These are phyloP conservation scores for Mycena amicta DNA, from an alignment of 768 basidiomycete species.

Conservation along the genomic window DNA sequence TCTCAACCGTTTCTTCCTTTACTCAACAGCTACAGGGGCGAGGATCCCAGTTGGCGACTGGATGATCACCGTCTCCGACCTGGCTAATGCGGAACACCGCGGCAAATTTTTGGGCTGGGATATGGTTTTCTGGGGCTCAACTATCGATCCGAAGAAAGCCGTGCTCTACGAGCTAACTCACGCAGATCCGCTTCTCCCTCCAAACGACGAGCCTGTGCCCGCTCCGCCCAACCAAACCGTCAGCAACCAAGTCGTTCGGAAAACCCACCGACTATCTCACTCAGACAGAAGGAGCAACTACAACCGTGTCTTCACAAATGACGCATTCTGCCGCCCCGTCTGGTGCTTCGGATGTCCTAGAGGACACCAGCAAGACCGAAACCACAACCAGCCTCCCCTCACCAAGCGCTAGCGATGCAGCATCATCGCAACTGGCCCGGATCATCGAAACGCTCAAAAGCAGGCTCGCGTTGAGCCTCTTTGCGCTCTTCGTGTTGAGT, in stretches of 20 bases:
- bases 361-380: background rate
- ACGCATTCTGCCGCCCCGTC: slow-evolving; percentile 28
- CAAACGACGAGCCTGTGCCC: slow-evolving; percentile 39
- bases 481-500: slow-evolving; percentile 65
- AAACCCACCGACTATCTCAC: slow-evolving; percentile 87
- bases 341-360: slow-evolving; percentile 21
- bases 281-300: slow-evolving; percentile 52
- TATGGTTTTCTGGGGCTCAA: slow-evolving; percentile 88
- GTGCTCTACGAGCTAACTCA: slow-evolving; percentile 62
- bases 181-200: slow-evolving; percentile 52
- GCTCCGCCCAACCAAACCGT: slow-evolving; percentile 38
- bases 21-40: slow-evolving; percentile 66
- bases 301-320: background rate
- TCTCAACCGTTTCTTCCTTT: slow-evolving; percentile 3
- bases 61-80: slow-evolving; percentile 86
- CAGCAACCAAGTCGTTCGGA: slow-evolving; percentile 58
- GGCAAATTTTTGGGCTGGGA: slow-evolving; percentile 87
- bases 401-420: slow-evolving; percentile 40
- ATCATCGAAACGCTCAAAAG: slow-evolving; percentile 50
- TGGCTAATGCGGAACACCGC: slow-evolving; percentile 54
- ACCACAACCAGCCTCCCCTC: slow-evolving; percentile 50
- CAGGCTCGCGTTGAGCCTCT: background rate
- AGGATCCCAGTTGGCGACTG: slow-evolving; percentile 88
- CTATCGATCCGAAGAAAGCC: slow-evolving; percentile 71
- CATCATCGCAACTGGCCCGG: slow-evolving; percentile 62